phyloP scores from a whole-genome alignment of 2,329 filamentous ascomycete species.

The Fusarium irregulare region DNA sequence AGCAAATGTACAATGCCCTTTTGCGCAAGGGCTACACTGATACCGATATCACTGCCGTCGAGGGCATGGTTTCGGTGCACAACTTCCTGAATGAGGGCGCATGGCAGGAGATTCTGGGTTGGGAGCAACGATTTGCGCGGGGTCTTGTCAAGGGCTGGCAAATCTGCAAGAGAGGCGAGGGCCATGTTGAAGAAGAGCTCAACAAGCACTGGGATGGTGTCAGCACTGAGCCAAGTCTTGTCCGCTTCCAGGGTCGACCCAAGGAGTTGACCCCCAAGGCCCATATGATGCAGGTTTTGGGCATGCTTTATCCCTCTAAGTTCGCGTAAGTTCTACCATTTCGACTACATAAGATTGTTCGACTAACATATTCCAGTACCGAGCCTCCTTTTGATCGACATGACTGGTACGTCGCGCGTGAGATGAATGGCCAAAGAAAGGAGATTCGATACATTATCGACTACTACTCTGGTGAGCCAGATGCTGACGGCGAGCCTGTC shows the following conservation, averaged over 20 bases:
- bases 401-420: conserved; percentile 92
- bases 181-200: conserved; percentile 61
- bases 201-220: conserved; percentile 65
- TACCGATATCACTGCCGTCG: conserved; percentile 91
- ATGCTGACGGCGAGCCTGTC: conserved; percentile 88
- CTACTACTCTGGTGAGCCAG: conserved; percentile 88
- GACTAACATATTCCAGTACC: conserved; percentile 61
- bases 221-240: conserved; percentile 74
- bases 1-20: conserved; percentile 99
- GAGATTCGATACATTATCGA: conserved; percentile 96
- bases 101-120: conserved; percentile 93
- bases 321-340: conserved; percentile 70
- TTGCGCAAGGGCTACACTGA: conserved; percentile 95
- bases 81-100: conserved; percentile 98
- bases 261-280: conserved; percentile 93
- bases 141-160: conserved; percentile 80
- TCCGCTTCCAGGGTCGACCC: conserved; percentile 90
- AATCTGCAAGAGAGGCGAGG: conserved; percentile 79
- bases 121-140: conserved; percentile 86
- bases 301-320: conserved; percentile 80
- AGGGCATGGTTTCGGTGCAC: conserved; percentile 97
- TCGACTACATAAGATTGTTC: neutral
- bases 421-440: conserved; percentile 72
- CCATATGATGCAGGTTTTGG: conserved; percentile 82
- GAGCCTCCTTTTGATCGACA: conserved; percentile 95